Percentiles rank a stretch among this genome's conserved stretches.
Evolutionary conservation across 306 rosid genomes (phyloP).

Genomic region (Macrotyloma uniflorum): DNA sequence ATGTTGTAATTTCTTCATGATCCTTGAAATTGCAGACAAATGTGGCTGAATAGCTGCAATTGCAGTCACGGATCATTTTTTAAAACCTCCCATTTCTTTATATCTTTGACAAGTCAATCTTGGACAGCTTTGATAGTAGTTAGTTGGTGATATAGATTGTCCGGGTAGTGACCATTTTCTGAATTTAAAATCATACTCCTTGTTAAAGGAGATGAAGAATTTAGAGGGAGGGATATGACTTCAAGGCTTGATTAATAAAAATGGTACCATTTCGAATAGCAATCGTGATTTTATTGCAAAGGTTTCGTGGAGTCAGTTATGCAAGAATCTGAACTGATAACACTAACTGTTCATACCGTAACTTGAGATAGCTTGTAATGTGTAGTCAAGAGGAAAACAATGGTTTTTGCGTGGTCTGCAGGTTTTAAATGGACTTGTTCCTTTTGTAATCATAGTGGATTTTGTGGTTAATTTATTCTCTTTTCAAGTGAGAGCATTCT

Average conservation of each 20-base stretch:
- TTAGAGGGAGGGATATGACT: not conserved
- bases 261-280: not conserved
- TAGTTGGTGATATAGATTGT: not conserved
- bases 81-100: not conserved
- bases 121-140: not conserved
- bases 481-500: not conserved
- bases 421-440: not conserved
- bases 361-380: slow-evolving; percentile 6
- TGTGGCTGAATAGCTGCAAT: not conserved
- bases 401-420: slow-evolving; percentile 17
- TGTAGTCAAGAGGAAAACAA: slow-evolving; percentile 27
- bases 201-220: not conserved
- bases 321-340: not conserved
- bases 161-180: slow-evolving; percentile 15
- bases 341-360: not conserved
- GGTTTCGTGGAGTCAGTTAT: not conserved
- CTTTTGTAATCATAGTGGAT: slow-evolving; percentile 11
- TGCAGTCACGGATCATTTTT: not conserved
- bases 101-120: slow-evolving; percentile 7
- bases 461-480: not conserved
- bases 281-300: not conserved
- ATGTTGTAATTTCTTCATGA: not conserved
- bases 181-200: not conserved
- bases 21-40: not conserved
- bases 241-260: not conserved